Evolutionary conservation across 768 basidiomycete genomes (phyloP).

Genomic region (Porpolomopsis calyptriformis): DNA sequence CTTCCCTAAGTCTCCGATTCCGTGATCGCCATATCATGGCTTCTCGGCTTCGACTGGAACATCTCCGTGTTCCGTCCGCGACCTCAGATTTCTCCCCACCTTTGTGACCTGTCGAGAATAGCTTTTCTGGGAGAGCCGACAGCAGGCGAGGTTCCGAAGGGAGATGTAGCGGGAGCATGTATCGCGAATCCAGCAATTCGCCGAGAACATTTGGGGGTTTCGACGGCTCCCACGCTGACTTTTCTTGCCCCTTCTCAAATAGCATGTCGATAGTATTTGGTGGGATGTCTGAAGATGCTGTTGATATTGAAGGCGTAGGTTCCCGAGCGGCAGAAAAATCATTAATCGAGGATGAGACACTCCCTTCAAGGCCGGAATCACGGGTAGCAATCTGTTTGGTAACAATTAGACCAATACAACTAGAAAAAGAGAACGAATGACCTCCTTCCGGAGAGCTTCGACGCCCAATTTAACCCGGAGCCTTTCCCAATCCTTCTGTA

Average conservation of each 20-base stretch:
- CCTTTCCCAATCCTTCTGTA: slow-evolving; percentile 97
- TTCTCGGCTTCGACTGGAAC: slow-evolving; percentile 30
- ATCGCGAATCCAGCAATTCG: slow-evolving; percentile 83
- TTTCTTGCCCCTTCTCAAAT: slow-evolving; percentile 59
- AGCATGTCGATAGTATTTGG: slow-evolving; percentile 66
- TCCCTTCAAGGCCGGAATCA: slow-evolving; percentile 57
- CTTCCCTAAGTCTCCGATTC: slow-evolving; percentile 49
- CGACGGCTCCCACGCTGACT: slow-evolving; percentile 67
- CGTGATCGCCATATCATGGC: slow-evolving; percentile 50
- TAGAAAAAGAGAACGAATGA: slow-evolving; percentile 18
- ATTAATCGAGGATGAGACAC: slow-evolving; percentile 37
- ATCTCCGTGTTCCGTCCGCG: slow-evolving; percentile 30
- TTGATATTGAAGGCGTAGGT: slow-evolving; percentile 26
- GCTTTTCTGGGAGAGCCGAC: slow-evolving; percentile 52
- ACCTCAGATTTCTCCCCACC: slow-evolving; percentile 9
- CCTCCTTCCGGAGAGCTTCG: slow-evolving; percentile 76
- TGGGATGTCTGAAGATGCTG: slow-evolving; percentile 25
- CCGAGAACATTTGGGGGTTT: slow-evolving; percentile 75
- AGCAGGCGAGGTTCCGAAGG: slow-evolving; percentile 74
- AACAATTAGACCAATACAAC: neutral
- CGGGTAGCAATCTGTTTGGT: slow-evolving; percentile 49
- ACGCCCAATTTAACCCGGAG: slow-evolving; percentile 82
- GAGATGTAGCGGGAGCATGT: slow-evolving; percentile 83
- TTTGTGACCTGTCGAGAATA: slow-evolving; percentile 20
- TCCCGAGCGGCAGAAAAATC: slow-evolving; percentile 27